Conservation (phyloP, 495 filamentous ascomycete species). For the Pseudomonodictys pantanalensis region DNA sequence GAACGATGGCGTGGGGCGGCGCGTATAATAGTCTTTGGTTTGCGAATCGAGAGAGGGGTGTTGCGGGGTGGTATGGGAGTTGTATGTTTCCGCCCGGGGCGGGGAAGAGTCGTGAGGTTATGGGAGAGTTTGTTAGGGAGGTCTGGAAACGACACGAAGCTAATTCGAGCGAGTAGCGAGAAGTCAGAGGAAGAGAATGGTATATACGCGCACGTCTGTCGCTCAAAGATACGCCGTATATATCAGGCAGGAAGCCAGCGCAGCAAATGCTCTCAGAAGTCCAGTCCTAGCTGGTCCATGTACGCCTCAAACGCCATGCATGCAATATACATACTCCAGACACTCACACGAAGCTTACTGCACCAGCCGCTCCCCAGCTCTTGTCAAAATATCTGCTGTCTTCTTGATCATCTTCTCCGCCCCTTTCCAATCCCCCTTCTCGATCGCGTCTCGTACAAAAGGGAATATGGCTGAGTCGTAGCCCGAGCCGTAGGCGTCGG, state of each 20-base stretch:
- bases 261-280: neutral
- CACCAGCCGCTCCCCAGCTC: constrained; percentile 61
- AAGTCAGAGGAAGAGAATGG: too few species aligned
- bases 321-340: neutral
- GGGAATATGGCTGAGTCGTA: constrained; percentile 79
- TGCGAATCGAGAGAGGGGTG: constrained; percentile 8
- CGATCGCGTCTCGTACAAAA: constrained; percentile 75
- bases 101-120: neutral
- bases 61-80: constrained; percentile 12
- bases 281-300: neutral
- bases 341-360: constrained; percentile 22
- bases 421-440: constrained; percentile 64
- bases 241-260: too few species aligned
- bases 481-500: constrained; percentile 68
- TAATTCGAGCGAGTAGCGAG: too few species aligned
- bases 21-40: constrained; percentile 21
- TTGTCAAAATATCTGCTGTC: constrained; percentile 63
- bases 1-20: constrained; percentile 16
- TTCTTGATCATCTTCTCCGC: constrained; percentile 70
- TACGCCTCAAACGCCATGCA: neutral
- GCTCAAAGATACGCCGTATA: too few species aligned
- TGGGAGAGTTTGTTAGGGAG: constrained; percentile 7
- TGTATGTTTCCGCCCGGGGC: constrained; percentile 6
- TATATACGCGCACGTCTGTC: too few species aligned
- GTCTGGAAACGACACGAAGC: too few species aligned